Evolutionary conservation across 805 yeast genomes (phyloP).

Genomic region (Ogataea ramenticola): DNA sequence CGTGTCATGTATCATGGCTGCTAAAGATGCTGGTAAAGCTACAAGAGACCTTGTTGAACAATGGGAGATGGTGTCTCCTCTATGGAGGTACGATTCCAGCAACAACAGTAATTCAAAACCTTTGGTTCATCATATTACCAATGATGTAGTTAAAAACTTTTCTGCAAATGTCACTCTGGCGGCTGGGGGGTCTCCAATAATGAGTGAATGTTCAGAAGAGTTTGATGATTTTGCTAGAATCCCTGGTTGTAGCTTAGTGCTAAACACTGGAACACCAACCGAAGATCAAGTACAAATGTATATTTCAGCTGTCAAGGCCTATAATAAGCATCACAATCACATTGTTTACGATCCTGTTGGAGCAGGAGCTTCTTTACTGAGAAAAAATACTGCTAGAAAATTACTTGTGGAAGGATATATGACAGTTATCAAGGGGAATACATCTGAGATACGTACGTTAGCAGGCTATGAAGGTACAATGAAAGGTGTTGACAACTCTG

Average conservation of each 20-base stretch:
- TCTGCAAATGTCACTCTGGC: constrained; percentile 85
- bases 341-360: constrained; percentile 91
- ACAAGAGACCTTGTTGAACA: constrained; percentile 31
- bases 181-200: constrained; percentile 79
- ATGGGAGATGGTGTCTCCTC: constrained; percentile 11
- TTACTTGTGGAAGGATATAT: constrained; percentile 52
- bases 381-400: constrained; percentile 40
- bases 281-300: constrained; percentile 35
- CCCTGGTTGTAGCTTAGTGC: constrained; percentile 48
- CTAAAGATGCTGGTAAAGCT: constrained; percentile 42
- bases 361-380: constrained; percentile 67
- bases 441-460: constrained; percentile 64
- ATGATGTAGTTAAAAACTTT: constrained; percentile 79
- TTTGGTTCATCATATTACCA: constrained; percentile 81
- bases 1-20: constrained; percentile 80
- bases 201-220: constrained; percentile 71
- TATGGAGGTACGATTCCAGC: background rate
- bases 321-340: constrained; percentile 50
- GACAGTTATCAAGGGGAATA: constrained; percentile 75
- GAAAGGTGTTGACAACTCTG: constrained; percentile 66
- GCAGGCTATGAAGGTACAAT: constrained; percentile 45
- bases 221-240: constrained; percentile 55
- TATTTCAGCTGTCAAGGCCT: constrained; percentile 45
- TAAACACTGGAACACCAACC: constrained; percentile 73
- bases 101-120: constrained; percentile 32